Base-by-base conservation (phyloP, 2,329 filamentous ascomycete species). In the Pseudogymnoascus sp. region DNA sequence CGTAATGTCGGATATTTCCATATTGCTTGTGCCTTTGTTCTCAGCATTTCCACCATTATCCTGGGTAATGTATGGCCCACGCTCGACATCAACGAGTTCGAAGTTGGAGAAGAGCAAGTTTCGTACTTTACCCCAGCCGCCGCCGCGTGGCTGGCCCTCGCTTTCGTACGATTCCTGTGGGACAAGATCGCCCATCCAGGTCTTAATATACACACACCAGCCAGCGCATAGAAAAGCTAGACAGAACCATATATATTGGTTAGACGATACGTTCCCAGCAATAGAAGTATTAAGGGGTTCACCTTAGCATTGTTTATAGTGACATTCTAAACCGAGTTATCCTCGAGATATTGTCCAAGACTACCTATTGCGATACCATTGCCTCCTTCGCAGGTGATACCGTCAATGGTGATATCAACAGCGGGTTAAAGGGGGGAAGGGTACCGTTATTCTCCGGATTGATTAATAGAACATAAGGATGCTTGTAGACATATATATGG, bases 291-390 rank as follows among this genome's bases (percentile, higher is more conserved):
- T 78, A 73, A 73, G 12, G 73, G 76, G 26, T 78, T 69, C 61
- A 82, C 75, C 31, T 74, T 75, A 33, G 78, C 80, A 33, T 82
- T 73, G 62, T 78, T 77, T 10, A 84, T 71, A 0, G 74, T 65
- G 2, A 84, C 75, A 63, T 84, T 81, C 35, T 74, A 74, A 0
- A 84, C 82, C 10, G 75, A 78, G 1, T 77, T 77, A 66, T 84
- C 81, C 66, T 83, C 81, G 1, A 81, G 74, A 64, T 84, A 84
- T 67, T 84, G 82, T 2, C 82, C 82, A 1, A 84, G 73, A 65
- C 76, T 79, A 1, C 82, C 82, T 40, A 84, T 81, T 4, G 82
- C 81, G 28, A 84, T 80, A 14, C 82, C 82, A 64, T 84, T 84
- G 2, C 82, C 82, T 11, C 79, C 79, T 43, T 77, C 76, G 62